Base-by-base conservation (phyloP, 148 eudicot genomes). In the Linanthus parryae region DNA sequence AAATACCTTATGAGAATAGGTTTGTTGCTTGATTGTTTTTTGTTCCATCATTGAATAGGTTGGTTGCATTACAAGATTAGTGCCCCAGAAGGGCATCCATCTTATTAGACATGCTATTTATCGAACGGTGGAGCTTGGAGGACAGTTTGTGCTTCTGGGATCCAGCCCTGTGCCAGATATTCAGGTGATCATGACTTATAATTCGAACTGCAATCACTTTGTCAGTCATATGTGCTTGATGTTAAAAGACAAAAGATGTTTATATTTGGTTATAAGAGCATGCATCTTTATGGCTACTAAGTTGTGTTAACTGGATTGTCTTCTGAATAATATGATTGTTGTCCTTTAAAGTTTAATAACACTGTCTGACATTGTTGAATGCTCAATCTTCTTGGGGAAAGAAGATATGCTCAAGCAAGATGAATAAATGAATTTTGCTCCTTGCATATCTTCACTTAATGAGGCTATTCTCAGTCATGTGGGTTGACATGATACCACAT, bases 31-130 rank as follows among this genome's bases (percentile, higher is more conserved):
- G 19, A 14, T 29, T 19, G 7, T 39, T n/a, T 21, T 42, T 2
- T 38, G 5, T 24, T 62, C 26, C 52, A 7, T 50, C 45, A 16
- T 36, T 72, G 56, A 27, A 58, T 68, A 92, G 98, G 80, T 92
- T 71, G 84, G 85, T 72, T 92, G 94, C 73, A 76, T 92, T 54
- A 87, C 98, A 56, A 81, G 98, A 71, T 70, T 92, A 73, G 98
- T 92, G 23, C 96, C 98, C 12, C 96, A 92, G 57, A 87, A 87
- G 69, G 96, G 96, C 35, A 92, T 92, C 38, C 98, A 87, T 84
- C 90, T 92, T 45, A 92, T 87, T 52, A 73, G 90, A 61, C 96
- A 92, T 79, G 98, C 98, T 62, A 77, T 92, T 42, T 92, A 87
- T 48, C 72, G 85, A 42, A 79, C 94, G 41, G 31, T 81, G 73